Conservation (phyloP, 306 rosid genomes). For the Gillenia trifoliata region DNA sequence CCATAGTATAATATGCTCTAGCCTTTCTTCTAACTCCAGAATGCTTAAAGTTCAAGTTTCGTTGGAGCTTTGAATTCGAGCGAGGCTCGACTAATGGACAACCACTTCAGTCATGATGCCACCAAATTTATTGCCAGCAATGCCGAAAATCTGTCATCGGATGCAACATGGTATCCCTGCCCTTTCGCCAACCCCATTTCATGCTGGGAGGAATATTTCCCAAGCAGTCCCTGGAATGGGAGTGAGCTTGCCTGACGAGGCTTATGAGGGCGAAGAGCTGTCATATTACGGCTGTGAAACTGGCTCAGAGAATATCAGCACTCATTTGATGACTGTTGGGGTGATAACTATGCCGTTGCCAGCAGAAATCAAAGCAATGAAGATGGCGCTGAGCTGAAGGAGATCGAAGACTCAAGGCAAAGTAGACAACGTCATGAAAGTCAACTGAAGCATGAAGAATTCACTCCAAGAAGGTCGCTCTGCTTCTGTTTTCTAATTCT, state of each 20-base stretch:
- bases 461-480: constrained; percentile 3
- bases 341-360: constrained; percentile 7
- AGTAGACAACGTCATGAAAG: not conserved
- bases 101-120: not conserved
- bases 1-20: not conserved
- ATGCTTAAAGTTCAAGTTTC: not conserved
- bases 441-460: constrained; percentile 4
- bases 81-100: not conserved
- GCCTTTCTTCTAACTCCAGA: not conserved
- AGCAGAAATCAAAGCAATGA: constrained; percentile 11
- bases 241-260: constrained; percentile 11
- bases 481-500: constrained; percentile 10
- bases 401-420: not conserved
- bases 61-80: not conserved
- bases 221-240: constrained; percentile 12
- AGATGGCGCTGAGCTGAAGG: constrained; percentile 1
- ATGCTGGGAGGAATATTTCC: constrained; percentile 1
- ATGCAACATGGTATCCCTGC: not conserved
- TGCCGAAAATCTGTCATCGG: not conserved
- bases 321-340: constrained; percentile 11
- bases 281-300: not conserved
- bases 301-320: constrained; percentile 3
- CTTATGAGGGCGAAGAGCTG: constrained; percentile 13
- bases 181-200: constrained; percentile 4
- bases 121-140: not conserved